Evolutionary conservation across 2,329 filamentous ascomycete genomes (phyloP), one percentile per base, ranked within the genome.

Genomic region (Claviceps sp.): DNA sequence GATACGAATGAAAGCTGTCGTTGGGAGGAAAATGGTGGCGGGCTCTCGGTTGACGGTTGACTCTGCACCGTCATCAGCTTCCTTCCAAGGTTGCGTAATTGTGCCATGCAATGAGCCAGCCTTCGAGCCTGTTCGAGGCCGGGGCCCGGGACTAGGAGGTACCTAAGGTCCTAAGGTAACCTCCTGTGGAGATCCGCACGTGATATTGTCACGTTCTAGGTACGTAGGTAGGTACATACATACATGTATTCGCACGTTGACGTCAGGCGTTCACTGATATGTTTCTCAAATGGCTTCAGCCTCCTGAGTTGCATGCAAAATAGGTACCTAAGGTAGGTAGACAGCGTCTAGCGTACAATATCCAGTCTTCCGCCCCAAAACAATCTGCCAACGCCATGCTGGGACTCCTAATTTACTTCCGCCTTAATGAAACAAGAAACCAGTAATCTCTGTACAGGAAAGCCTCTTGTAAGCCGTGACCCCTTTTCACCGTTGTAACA

Each of bases 61-160:
- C 2, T 43, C 23, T 36, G 37, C 51, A 55, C 54, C 58, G 56
- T 62, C 55, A 60, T 56, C 60, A 59, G 3, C 23, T 29, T 29
- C 14, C 43, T 22, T 44, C 7, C 42, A 23, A 14, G 40, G 23
- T 26, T n/a, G 43, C 42, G 22, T 26, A 44, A 16, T 44, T 44
- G 63, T 59, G 58, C 66, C 65, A 66, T 65, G 52, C 4, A 23
- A 23, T 26, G 23, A 26, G 23, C 23, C 23, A 26, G 23, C 23
- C 23, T 23, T n/a, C n/a, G n/a, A n/a, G n/a, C n/a, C n/a, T n/a
- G n/a, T n/a, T n/a, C n/a, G n/a, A n/a, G n/a, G n/a, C n/a, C n/a
- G n/a, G n/a, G n/a, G n/a, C n/a, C n/a, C n/a, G n/a, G n/a, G n/a
- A n/a, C n/a, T n/a, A n/a, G n/a, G n/a, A n/a, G 22, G 22, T 23